Conservation (phyloP, 202 grass and related monocot genomes). For the Brachypodium distachyon region DNA sequence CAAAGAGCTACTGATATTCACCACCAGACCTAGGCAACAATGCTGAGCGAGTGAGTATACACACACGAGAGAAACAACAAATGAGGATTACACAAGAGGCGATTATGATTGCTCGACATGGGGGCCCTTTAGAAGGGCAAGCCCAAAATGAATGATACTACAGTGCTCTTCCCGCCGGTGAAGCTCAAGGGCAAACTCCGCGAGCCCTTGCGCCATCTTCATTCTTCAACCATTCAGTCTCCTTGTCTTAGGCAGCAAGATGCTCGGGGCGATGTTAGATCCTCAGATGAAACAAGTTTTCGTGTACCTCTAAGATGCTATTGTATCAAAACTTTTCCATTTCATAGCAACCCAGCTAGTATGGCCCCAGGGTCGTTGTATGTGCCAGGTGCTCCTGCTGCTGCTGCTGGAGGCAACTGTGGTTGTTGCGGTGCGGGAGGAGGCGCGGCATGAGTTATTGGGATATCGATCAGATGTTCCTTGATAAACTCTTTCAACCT, state of each 20-base stretch:
- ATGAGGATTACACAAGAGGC: not conserved
- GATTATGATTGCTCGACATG: too few relatives aligned
- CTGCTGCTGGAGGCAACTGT: conserved; percentile 39
- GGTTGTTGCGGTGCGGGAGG: conserved; percentile 34
- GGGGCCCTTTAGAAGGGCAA: not conserved
- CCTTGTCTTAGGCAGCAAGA: conserved; percentile 23
- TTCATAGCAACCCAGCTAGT: conserved; percentile 86
- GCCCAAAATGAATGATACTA: not conserved
- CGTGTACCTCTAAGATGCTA: conserved; percentile 18
- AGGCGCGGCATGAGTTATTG: conserved; percentile 22
- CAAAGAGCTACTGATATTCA: conserved; percentile 29
- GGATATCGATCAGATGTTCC: conserved; percentile 76
- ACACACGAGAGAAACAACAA: not conserved
- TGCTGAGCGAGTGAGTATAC: not conserved
- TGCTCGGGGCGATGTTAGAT: conserved; percentile 27
- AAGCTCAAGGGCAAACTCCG: conserved; percentile 5
- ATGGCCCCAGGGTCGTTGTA: conserved; percentile 90
- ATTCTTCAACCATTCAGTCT: not conserved
- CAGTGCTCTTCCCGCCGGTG: not conserved
- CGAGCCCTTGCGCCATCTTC: conserved; percentile 32
- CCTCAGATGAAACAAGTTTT: conserved; percentile 25
- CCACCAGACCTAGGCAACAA: conserved; percentile 23
- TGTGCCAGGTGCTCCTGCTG: conserved; percentile 26
- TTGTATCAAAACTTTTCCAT: conserved; percentile 19
- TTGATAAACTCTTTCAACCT: conserved; percentile 98